phyloP scores from a whole-genome alignment of 352 stramenopile species.

The Saprolegnia parasitica region DNA sequence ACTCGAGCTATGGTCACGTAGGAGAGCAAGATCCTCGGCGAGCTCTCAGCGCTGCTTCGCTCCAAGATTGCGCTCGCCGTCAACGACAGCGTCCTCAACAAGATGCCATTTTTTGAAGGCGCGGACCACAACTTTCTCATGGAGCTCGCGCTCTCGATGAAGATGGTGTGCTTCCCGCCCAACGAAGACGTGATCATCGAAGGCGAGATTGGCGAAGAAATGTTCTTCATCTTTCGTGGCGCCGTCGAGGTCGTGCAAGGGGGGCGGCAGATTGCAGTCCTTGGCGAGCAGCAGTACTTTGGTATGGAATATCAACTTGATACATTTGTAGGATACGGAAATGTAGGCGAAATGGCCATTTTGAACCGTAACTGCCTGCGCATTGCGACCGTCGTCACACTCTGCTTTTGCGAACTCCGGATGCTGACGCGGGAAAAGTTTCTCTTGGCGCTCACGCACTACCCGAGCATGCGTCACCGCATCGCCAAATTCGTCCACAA shows the following conservation, averaged over 20 bases:
- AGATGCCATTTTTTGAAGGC: constrained; percentile 76
- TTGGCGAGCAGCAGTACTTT: constrained; percentile 80
- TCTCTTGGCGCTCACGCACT: constrained; percentile 63
- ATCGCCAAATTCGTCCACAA: constrained; percentile 76
- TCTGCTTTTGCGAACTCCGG: constrained; percentile 76
- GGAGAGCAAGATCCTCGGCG: constrained; percentile 62
- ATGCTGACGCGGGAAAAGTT: constrained; percentile 80
- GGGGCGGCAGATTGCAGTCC: constrained; percentile 53
- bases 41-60: constrained; percentile 62
- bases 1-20: neutral
- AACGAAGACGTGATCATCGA: constrained; percentile 76
- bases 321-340: neutral
- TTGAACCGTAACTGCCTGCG: constrained; percentile 67
- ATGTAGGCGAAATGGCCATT: constrained; percentile 62
- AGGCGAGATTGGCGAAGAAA: constrained; percentile 75
- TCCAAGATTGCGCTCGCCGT: constrained; percentile 78
- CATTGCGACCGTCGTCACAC: constrained; percentile 62
- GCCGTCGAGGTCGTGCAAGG: constrained; percentile 65
- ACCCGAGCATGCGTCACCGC: constrained; percentile 67
- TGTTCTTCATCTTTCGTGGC: constrained; percentile 83
- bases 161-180: constrained; percentile 75
- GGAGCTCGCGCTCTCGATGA: constrained; percentile 75
- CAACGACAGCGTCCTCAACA: constrained; percentile 76
- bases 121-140: constrained; percentile 79
- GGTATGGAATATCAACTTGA: constrained; percentile 23